Conservation (phyloP, 1,284 basidiomycete species). For the Tilletia caries region DNA sequence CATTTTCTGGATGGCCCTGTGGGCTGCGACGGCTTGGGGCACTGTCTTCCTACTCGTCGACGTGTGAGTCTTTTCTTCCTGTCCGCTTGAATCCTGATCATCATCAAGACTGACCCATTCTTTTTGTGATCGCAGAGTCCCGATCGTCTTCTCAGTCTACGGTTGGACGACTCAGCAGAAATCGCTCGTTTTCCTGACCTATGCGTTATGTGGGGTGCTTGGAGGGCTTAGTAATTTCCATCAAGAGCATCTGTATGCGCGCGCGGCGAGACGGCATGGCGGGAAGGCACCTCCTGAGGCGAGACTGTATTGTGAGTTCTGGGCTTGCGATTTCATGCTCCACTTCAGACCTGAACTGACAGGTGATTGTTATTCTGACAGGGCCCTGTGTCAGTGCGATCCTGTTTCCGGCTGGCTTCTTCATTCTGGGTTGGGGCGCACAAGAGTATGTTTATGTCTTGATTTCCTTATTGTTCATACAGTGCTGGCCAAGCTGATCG, state of each 20-base stretch:
- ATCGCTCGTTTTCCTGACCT: constrained; percentile 32
- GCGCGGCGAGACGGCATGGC: constrained; percentile 28
- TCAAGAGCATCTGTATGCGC: constrained; percentile 40
- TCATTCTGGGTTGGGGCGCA: constrained; percentile 38
- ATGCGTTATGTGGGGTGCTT: constrained; percentile 53
- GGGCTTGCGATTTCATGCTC: background rate
- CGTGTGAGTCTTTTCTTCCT: background rate
- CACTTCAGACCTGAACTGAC: background rate
- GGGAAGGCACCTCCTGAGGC: constrained; percentile 54
- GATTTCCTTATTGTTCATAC: background rate
- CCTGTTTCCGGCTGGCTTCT: constrained; percentile 33
- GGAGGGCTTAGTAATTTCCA: constrained; percentile 67
- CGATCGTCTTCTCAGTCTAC: constrained; percentile 45
- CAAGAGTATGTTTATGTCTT: constrained; percentile 15
- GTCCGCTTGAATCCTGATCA: background rate
- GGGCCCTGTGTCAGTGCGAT: constrained; percentile 29
- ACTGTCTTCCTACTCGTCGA: constrained; percentile 34
- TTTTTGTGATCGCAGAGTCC: constrained; percentile 18
- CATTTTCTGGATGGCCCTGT: constrained; percentile 55
- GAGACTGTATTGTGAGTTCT: constrained; percentile 52
- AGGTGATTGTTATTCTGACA: background rate
- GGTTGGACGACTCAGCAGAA: constrained; percentile 35
- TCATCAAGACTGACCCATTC: too few species aligned
- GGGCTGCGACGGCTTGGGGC: constrained; percentile 53
- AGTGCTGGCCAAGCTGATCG: background rate